Percentiles rank a stretch among this genome's conserved stretches.
Evolutionary conservation across 1,284 basidiomycete genomes (phyloP).

Genomic region (Gastroboletus turbinatus): DNA sequence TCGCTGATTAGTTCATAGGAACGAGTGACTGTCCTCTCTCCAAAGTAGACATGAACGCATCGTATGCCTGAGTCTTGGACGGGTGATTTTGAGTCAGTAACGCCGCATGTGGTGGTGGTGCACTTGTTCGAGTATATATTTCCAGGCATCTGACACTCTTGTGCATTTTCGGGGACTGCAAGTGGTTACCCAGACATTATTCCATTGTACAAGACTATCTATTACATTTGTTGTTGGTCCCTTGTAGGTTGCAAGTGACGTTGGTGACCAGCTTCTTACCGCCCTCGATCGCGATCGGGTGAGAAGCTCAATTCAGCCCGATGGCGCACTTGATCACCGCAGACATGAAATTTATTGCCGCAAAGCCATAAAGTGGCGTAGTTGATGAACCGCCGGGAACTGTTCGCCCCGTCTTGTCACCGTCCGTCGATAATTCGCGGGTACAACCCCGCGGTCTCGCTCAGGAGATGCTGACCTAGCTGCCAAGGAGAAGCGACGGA

Average conservation of each 20-base stretch:
- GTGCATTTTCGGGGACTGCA: not conserved
- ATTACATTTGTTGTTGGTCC: not conserved
- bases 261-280: slow-evolving; percentile 2
- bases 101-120: too few species aligned
- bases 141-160: not conserved
- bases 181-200: not conserved
- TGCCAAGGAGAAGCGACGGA: not conserved
- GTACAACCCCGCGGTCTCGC: not conserved
- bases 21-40: slow-evolving; percentile 25
- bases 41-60: slow-evolving; percentile 22
- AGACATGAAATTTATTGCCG: not conserved
- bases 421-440: not conserved
- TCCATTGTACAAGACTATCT: not conserved
- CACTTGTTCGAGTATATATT: too few species aligned
- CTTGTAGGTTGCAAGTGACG: not conserved
- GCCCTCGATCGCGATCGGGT: slow-evolving; percentile 25
- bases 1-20: slow-evolving; percentile 13
- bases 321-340: slow-evolving; percentile 3
- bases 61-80: slow-evolving; percentile 19
- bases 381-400: not conserved
- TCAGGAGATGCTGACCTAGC: not conserved
- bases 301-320: slow-evolving; percentile 7
- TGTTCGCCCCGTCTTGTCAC: not conserved
- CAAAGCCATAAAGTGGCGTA: not conserved
- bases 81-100: too few species aligned